Base-by-base conservation (phyloP, 2,329 filamentous ascomycete species). In the Pestalotiopsis sp. region DNA sequence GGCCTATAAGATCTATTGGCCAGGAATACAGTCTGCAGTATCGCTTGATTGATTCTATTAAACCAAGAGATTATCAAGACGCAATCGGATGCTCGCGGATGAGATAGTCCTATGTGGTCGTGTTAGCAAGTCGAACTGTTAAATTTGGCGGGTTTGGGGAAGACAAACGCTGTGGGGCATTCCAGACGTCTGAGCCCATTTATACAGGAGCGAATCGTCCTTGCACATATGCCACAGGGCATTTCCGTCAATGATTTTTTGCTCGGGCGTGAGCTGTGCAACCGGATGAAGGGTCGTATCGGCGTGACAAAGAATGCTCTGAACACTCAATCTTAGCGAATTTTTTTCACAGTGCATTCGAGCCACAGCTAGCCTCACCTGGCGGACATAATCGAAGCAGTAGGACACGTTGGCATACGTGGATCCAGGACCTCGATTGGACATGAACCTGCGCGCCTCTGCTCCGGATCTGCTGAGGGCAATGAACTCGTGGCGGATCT, bases 391-490 rank as follows among this genome's bases (percentile, higher is more conserved):
- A 14, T 52, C 45, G 17, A 52, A 52, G 45, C 45, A 52, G 45
- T 52, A 52, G n/a, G 45, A 52, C n/a, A 52, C 45, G n/a, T 52
- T 52, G 3, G 45, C 45, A 9, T 52, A 52, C 14, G 45, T n/a
- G 17, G 45, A 52, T 9, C 45, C n/a, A 9, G 45, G 45, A 23
- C 45, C 45, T 4, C 45, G 45, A 52, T 52, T n/a, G 6, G 45
- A 52, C 45, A 52, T 52, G n/a, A 52, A 52, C 6, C 45, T 52
- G 45, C 45, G 45, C 45, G 45, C 45, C 45, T 52, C 45, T 52
- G 45, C 45, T n/a, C 45, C 45, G 6, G 45, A 52, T 11, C 45
- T 52, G 4, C 45, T 52, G 5, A 52, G 45, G 14, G 45, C 45
- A 9, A 52, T 52, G 17, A 52, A 52, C 17, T 52, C 45, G 14